These are phyloP conservation scores for Schwanniomyces occidentalis DNA, from an alignment of 805 yeast genomes.

Conservation along the genomic window DNA sequence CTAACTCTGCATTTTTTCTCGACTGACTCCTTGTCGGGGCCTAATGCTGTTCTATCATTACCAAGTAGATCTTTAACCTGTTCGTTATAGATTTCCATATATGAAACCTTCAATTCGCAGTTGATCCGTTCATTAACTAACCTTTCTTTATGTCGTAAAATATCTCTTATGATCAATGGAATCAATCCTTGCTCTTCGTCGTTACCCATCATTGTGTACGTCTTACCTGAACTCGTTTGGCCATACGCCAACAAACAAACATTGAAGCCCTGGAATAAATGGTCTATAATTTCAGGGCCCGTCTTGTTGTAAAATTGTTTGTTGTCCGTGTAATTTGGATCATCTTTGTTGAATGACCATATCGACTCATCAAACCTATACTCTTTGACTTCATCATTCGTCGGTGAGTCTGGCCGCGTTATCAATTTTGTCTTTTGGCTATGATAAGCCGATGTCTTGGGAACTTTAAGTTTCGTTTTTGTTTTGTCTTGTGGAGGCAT, in stretches of 20 bases:
- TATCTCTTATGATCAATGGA: conserved; percentile 48
- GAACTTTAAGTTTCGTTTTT: conserved; percentile 18
- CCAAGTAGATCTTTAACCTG: conserved; percentile 64
- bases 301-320: conserved; percentile 48
- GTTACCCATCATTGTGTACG: conserved; percentile 44
- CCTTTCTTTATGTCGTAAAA: conserved; percentile 45
- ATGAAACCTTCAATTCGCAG: conserved; percentile 51
- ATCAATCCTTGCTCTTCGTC: conserved; percentile 36
- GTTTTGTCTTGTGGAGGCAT: conserved; percentile 29
- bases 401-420: background rate
- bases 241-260: conserved; percentile 46
- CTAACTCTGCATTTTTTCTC: conserved; percentile 49
- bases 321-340: conserved; percentile 48
- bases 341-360: conserved; percentile 40
- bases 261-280: conserved; percentile 40
- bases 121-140: conserved; percentile 38
- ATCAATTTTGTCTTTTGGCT: conserved; percentile 4
- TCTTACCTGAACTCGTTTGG: conserved; percentile 45
- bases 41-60: conserved; percentile 1
- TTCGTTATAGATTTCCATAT: conserved; percentile 78
- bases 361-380: conserved; percentile 56
- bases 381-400: conserved; percentile 13
- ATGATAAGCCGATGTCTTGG: conserved; percentile 21
- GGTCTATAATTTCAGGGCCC: conserved; percentile 62
- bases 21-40: too few relatives aligned